phyloP scores from a whole-genome alignment of 1,284 basidiomycete genomes.

The Exobasidium rhododendri region DNA sequence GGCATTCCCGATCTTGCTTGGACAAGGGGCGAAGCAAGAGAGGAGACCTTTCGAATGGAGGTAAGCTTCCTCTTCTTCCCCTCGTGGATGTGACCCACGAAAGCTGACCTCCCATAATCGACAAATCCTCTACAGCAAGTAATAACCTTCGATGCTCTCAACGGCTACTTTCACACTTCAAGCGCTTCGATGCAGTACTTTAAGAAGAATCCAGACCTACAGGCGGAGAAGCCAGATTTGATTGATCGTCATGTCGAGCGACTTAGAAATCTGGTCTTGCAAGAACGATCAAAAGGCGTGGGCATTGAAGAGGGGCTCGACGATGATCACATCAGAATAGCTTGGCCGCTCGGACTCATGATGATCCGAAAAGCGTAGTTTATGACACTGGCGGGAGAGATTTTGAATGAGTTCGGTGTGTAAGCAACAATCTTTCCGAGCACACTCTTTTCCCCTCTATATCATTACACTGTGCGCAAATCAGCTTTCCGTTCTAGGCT shows the following conservation, averaged over 20 bases:
- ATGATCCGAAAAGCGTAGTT: conserved; percentile 11
- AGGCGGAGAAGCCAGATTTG: conserved; percentile 11
- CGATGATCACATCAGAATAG: conserved; percentile 16
- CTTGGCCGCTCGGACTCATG: conserved; percentile 20
- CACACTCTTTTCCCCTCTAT: no score
- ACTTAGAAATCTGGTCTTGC: conserved; percentile 3
- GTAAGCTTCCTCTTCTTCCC: background rate
- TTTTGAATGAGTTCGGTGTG: no score
- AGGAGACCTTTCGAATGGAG: conserved; percentile 12
- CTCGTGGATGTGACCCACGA: background rate
- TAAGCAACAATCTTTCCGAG: no score
- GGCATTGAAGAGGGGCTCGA: conserved; percentile 9
- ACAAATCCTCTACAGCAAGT: conserved; percentile 12
- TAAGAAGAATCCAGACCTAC: conserved; percentile 11
- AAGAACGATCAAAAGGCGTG: conserved; percentile 1
- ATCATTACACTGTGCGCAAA: no score
- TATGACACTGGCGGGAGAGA: no score
- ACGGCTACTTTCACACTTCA: conserved; percentile 14
- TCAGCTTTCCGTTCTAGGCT: background rate
- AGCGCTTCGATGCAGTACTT: conserved; percentile 2
- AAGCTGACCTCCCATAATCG: conserved; percentile 1
- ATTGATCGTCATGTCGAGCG: conserved; percentile 5
- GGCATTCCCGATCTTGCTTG: conserved; percentile 10
- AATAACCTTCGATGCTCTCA: conserved; percentile 6
- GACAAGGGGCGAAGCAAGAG: conserved; percentile 8